Evolutionary conservation across 1,284 basidiomycete species (phyloP).

Genomic region (Hemileia vastatrix): DNA sequence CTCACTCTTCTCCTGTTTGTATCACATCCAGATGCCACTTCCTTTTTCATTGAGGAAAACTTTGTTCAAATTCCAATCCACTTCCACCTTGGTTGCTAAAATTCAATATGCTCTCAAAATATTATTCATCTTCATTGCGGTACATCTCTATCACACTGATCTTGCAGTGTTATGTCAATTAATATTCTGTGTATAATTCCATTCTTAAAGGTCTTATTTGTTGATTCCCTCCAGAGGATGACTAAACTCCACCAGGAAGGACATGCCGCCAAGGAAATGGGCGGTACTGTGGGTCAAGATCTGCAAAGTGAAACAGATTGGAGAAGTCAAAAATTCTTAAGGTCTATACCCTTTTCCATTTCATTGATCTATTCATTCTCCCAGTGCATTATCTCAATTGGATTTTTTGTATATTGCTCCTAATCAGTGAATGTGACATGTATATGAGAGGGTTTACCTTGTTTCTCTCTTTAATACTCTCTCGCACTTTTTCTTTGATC

Average conservation of each 20-base stretch:
- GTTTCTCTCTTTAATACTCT: slow-evolving; percentile 85
- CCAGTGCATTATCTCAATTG: neutral
- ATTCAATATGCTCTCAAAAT: slow-evolving; percentile 63
- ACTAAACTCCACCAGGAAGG: slow-evolving; percentile 18
- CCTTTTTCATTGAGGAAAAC: slow-evolving; percentile 63
- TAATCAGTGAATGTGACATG: slow-evolving; percentile 17
- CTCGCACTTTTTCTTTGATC: slow-evolving; percentile 81
- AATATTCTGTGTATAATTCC: neutral
- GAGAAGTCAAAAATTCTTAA: slow-evolving; percentile 39
- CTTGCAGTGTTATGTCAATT: neutral
- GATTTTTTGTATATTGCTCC: neutral
- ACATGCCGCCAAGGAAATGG: slow-evolving; percentile 15
- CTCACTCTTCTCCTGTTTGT: too few species aligned
- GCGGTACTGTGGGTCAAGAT: slow-evolving; percentile 25
- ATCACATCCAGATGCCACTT: slow-evolving; percentile 55
- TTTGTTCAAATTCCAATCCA: slow-evolving; percentile 64
- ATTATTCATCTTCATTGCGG: slow-evolving; percentile 67
- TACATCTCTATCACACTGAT: too few species aligned
- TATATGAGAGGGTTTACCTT: slow-evolving; percentile 52
- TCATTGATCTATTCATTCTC: neutral
- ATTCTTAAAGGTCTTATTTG: slow-evolving; percentile 11
- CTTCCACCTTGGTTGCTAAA: slow-evolving; percentile 47
- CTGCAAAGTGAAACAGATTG: slow-evolving; percentile 38
- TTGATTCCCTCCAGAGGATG: slow-evolving; percentile 19
- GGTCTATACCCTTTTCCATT: slow-evolving; percentile 14